Evolutionary conservation across 2,329 filamentous ascomycete genomes (phyloP).

Genomic region (Akanthomyces dipterigenus): DNA sequence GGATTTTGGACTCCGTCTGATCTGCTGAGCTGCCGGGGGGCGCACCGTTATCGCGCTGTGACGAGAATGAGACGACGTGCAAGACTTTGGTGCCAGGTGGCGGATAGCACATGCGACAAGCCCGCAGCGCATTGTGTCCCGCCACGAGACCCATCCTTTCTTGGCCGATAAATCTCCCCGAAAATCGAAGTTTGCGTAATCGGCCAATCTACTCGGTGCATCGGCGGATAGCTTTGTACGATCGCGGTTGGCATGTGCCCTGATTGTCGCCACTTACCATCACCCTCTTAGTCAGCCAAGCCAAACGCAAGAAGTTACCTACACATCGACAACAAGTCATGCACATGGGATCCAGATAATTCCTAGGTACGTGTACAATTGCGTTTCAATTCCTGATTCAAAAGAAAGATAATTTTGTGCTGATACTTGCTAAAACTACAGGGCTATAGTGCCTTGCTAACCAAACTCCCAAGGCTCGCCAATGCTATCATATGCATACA

Average conservation of each 20-base stretch:
- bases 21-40: background rate
- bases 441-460: background rate
- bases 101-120: background rate
- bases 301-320: background rate
- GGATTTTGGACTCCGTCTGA: slow-evolving; percentile 6
- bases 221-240: background rate
- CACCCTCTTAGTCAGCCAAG: slow-evolving; percentile 5
- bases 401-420: background rate
- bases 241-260: background rate
- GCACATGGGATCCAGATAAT: background rate
- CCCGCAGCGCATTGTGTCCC: background rate
- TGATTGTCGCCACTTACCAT: slow-evolving; percentile 2
- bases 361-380: background rate
- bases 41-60: background rate
- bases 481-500: background rate
- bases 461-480: background rate
- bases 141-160: background rate
- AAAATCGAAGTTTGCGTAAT: background rate
- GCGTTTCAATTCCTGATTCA: background rate
- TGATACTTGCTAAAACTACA: background rate
- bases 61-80: background rate
- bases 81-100: background rate
- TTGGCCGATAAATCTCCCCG: background rate
- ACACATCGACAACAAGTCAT: background rate
- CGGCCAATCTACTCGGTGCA: background rate